Percentiles rank a stretch among this genome's conserved stretches.
phyloP scores from a whole-genome alignment of 345 rosid genomes.

The Gossypium longicalyx region DNA sequence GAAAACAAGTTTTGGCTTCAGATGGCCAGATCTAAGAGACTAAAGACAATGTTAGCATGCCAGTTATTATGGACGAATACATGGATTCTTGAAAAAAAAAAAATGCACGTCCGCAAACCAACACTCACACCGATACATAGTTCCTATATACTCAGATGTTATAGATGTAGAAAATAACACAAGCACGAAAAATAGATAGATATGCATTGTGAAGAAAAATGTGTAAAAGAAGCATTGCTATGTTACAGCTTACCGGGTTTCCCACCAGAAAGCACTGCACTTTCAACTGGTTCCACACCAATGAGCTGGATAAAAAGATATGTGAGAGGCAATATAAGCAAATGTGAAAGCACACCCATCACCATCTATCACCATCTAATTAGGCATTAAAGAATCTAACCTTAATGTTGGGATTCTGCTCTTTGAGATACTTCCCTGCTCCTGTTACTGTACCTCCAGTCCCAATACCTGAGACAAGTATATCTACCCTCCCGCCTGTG shows the following conservation, averaged over 20 bases:
- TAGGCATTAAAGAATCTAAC: constrained; percentile 26
- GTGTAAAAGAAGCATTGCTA: not conserved
- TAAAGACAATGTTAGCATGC: not conserved
- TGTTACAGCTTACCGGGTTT: constrained; percentile 27
- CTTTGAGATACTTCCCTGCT: constrained; percentile 63
- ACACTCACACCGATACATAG: not conserved
- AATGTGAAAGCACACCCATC: not conserved
- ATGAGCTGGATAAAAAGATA: constrained; percentile 30
- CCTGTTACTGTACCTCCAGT: constrained; percentile 72
- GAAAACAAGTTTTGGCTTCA: not conserved
- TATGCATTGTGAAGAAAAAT: not conserved
- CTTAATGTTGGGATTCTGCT: constrained; percentile 65
- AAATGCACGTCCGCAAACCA: too few relatives aligned
- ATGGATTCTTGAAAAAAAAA: not conserved
- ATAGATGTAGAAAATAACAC: not conserved
- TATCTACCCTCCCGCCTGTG: constrained; percentile 60
- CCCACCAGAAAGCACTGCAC: constrained; percentile 28
- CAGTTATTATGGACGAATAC: not conserved
- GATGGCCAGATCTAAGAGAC: not conserved
- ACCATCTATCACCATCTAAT: not conserved
- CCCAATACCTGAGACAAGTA: constrained; percentile 70
- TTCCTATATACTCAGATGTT: not conserved
- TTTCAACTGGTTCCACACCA: constrained; percentile 56
- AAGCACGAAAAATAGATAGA: not conserved
- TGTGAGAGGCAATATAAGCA: constrained; percentile 15